A percentile compares a stretch with the other conserved stretches of the same genome.
Evolutionary conservation across 2,329 filamentous ascomycete species (phyloP).

Genomic region (Cercospora sp.): DNA sequence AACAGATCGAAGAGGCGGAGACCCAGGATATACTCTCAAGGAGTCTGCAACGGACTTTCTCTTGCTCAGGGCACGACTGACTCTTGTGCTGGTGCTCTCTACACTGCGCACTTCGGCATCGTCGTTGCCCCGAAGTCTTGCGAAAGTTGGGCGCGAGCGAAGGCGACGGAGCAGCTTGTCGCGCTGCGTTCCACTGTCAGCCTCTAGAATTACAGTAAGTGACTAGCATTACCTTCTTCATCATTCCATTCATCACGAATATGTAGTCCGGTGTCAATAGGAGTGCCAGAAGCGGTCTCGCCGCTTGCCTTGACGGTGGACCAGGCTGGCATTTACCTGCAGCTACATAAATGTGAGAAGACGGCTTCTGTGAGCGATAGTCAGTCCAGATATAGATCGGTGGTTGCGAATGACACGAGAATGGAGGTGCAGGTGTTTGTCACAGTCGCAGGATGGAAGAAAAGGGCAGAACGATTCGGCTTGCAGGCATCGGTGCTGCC

Average conservation of each 20-base stretch:
- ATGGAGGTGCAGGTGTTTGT: not conserved
- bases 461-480: not conserved
- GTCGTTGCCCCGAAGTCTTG: conserved; percentile 3
- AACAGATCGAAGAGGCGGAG: not conserved
- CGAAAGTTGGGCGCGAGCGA: not conserved
- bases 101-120: conserved; percentile 7
- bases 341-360: conserved; percentile 8
- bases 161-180: conserved; percentile 3
- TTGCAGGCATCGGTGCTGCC: not conserved
- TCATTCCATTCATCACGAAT: not conserved
- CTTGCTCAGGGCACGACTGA: conserved; percentile 11
- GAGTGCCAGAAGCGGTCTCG: not conserved
- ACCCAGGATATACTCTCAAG: conserved; percentile 16
- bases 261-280: too few species aligned
- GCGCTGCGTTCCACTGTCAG: not conserved
- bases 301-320: not conserved
- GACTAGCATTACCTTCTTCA: not conserved
- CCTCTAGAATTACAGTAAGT: not conserved
- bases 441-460: not conserved
- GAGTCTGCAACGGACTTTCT: conserved; percentile 17
- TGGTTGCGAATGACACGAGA: not conserved
- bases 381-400: not conserved
- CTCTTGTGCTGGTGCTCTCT: conserved; percentile 11
- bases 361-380: not conserved
- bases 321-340: conserved; percentile 4